phyloP scores from a whole-genome alignment of 1,284 basidiomycete genomes.

The Chiua sp. region DNA sequence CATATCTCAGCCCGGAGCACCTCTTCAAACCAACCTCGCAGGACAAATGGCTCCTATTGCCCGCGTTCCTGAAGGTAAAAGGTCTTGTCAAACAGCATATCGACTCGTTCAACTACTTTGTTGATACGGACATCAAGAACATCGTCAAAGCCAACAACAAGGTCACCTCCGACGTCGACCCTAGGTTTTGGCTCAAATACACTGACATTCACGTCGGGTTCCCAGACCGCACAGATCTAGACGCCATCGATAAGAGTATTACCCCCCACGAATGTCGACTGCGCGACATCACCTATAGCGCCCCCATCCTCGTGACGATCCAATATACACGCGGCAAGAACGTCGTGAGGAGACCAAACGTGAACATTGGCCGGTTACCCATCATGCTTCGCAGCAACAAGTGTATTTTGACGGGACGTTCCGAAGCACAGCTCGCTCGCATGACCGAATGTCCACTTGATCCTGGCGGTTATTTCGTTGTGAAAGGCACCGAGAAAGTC shows the following conservation, averaged over 20 bases:
- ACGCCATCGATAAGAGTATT: constrained; percentile 82
- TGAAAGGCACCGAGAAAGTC: constrained; percentile 99
- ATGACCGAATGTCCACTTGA: constrained; percentile 99
- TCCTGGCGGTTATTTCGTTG: constrained; percentile 99
- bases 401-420: constrained; percentile 84
- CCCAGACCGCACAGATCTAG: constrained; percentile 88
- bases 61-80: constrained; percentile 95
- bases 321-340: constrained; percentile 95
- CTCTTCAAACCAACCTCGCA: constrained; percentile 38
- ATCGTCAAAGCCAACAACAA: constrained; percentile 95
- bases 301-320: constrained; percentile 94
- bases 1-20: too few relatives aligned
- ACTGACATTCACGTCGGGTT: constrained; percentile 93
- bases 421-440: constrained; percentile 82
- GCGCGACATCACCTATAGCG: constrained; percentile 95
- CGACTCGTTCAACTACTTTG: constrained; percentile 99
- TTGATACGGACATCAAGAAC: constrained; percentile 96
- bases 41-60: constrained; percentile 98
- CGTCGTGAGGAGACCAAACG: constrained; percentile 84
- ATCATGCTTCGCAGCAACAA: constrained; percentile 98
- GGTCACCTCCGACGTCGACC: constrained; percentile 96
- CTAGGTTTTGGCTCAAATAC: constrained; percentile 97
- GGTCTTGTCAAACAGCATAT: constrained; percentile 99
- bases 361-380: constrained; percentile 92
- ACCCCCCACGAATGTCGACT: constrained; percentile 98